Evolutionary conservation across 1,284 basidiomycete species (phyloP), one percentile per base, ranked within the genome.

Genomic region (Fomitopsis palustris): DNA sequence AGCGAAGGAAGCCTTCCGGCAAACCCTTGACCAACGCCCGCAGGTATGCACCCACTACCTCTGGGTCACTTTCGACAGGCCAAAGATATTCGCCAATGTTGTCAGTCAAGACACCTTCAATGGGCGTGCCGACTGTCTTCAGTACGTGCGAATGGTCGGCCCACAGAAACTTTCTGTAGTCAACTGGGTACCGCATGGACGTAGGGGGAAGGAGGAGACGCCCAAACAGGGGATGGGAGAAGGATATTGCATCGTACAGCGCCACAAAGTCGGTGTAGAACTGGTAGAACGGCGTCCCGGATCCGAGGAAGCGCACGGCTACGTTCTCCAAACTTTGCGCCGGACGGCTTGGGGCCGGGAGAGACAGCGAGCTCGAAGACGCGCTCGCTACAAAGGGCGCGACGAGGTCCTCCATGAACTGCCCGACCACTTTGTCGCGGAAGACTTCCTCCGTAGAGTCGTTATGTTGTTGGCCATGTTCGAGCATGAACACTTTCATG

Each of bases 401-500:
- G 47, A 94, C 71, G 4, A 95, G 72, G 19, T 78, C 75, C 0
- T 76, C 69, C 81, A 96, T 87, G 25, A 86, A 70, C 4, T 69
- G 72, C 9, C 77, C 79, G 2, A 97, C 87, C 3, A 77, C 64
- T 1, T 63, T 61, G 70, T 93, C 88, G 21, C 90, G 79, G 73
- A 86, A 94, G 31, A 93, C 85, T 64, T 94, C 92, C 43, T 81
- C 80, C 5, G 74, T 67, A 6, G 81, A 79, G 60, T 82, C 78
- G 58, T 78, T 76, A 55, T 84, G 79, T 7, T 77, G 72, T 63
- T 86, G 83, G 1, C 78, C 81, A 72, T 96, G 90, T 71, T 97
- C 96, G 19, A 98, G 84, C 93, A 97, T 95, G 75, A 94, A 96
- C 14, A 98, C 87, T 67, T 93, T 94, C 91, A 96, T 95, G 64